Base-by-base conservation (phyloP, 2,329 filamentous ascomycete species). In the Fusarium foetens region DNA sequence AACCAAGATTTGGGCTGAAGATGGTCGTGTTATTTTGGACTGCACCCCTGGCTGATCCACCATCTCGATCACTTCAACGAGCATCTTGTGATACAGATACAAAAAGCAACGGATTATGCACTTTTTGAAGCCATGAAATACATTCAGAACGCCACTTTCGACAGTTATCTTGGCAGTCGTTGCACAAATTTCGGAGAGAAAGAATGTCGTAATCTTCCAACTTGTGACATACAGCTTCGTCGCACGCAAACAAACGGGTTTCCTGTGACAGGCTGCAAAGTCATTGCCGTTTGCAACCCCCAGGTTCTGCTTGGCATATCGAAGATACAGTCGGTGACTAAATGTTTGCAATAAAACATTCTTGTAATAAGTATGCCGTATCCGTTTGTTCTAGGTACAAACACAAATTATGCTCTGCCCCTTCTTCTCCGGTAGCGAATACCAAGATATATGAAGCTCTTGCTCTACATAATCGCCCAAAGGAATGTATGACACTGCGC, bases 11-110 rank as follows among this genome's bases (percentile, higher is more conserved):
- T 36, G 2, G 25, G 12, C 23, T 14, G n/a, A 31, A 4, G 16
- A 14, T 48, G 63, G 17, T 7, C n/a, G n/a, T 17, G 27, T 43
- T 68, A 67, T 67, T 68, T 29, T 23, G 19, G 33, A 33, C 31
- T 29, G 8, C 4, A 19, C 11, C 12, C 29, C n/a, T 41, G 31
- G 35, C 11, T 45, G 42, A 31, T 55, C 39, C 27, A 42, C 27
- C 59, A 70, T 72, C 55, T 62, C 52, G 66, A 72, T 72, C 42
- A 39, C 17, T 36, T 53, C 33, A 29, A 29, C 35, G 46, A 21
- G 49, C 13, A 38, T 48, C 51, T 29, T 36, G 49, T 53, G 29
- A 62, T 45, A 29, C n/a, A 51, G 19, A 62, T 52, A 46, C 33
- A 45, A 29, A 51, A 35, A 45, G 39, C 49, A 43, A 41, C 19